These are phyloP conservation scores for Rhodotorula taiwanensis DNA, from an alignment of 768 basidiomycete genomes.

Conservation along the genomic window DNA sequence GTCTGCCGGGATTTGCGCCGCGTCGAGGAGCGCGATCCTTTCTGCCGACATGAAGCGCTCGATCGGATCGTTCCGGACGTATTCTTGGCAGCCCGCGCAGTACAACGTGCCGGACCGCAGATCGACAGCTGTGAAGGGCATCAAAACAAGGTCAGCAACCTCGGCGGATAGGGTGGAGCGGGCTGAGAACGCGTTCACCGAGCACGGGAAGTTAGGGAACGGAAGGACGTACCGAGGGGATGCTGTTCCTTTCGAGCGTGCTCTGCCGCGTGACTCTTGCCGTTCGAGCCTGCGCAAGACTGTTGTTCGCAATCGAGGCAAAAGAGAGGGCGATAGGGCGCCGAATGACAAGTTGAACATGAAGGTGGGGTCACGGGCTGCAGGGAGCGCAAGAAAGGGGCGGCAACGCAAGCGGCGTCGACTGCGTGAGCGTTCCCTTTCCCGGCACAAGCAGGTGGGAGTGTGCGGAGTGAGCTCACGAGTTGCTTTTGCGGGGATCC, in stretches of 20 bases:
- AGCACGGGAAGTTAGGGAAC: neutral
- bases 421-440: too few relatives aligned
- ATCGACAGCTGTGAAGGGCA: constrained; percentile 31
- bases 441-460: too few relatives aligned
- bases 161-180: too few relatives aligned
- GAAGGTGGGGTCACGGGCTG: too few relatives aligned
- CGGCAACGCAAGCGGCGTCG: too few relatives aligned
- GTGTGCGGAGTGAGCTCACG: too few relatives aligned
- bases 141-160: neutral
- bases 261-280: neutral
- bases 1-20: neutral
- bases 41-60: constrained; percentile 8
- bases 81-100: constrained; percentile 11
- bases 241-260: constrained; percentile 10
- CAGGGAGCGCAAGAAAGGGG: too few relatives aligned
- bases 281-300: neutral
- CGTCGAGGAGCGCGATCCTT: neutral
- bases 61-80: constrained; percentile 1
- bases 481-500: too few relatives aligned
- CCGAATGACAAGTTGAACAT: constrained; percentile 4
- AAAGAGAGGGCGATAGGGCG: constrained; percentile 9
- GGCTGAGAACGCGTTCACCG: too few relatives aligned
- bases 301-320: constrained; percentile 14
- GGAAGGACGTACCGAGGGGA: constrained; percentile 6
- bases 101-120: neutral